Evolutionary conservation across 2,329 filamentous ascomycete genomes (phyloP).

Genomic region (Kalaharituber pfeilii): DNA sequence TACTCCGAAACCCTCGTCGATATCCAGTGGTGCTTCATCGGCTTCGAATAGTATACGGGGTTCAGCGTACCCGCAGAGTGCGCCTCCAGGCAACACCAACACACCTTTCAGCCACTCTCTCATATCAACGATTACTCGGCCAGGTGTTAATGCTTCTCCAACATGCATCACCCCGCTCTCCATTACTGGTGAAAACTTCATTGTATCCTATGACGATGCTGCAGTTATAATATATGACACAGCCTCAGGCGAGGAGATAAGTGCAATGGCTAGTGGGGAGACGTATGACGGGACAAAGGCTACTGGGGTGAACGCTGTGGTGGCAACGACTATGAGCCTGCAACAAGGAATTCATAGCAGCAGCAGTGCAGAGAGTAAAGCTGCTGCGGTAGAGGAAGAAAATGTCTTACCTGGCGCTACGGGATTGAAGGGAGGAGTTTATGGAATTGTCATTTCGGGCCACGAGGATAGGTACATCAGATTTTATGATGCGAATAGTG

Average conservation of each 20-base stretch:
- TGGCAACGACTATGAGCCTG: constrained; percentile 66
- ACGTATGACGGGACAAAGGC: constrained; percentile 78
- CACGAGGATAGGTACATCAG: constrained; percentile 92
- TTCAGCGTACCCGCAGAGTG: constrained; percentile 1
- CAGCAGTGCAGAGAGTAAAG: constrained; percentile 42
- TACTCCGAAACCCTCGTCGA: constrained; percentile 64
- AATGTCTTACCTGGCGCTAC: constrained; percentile 62
- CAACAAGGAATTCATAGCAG: constrained; percentile 28
- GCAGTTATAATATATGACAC: constrained; percentile 87
- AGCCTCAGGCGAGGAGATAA: constrained; percentile 74
- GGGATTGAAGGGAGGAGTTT: constrained; percentile 60
- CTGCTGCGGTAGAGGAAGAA: constrained; percentile 55
- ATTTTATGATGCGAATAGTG: constrained; percentile 97
- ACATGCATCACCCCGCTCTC: constrained; percentile 89
- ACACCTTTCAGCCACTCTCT: constrained; percentile 59
- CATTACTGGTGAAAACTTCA: constrained; percentile 66
- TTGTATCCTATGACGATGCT: constrained; percentile 82
- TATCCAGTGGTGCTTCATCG: constrained; percentile 24
- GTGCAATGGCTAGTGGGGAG: constrained; percentile 81
- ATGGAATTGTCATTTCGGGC: constrained; percentile 87
- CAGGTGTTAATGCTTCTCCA: constrained; percentile 54
- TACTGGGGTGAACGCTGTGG: constrained; percentile 75
- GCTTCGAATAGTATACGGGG: constrained; percentile 18
- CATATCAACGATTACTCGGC: constrained; percentile 65
- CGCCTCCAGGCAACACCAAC: constrained; percentile 7